Base-by-base conservation (phyloP, 2,329 filamentous ascomycete species). In the Fusarium veterinarium region DNA sequence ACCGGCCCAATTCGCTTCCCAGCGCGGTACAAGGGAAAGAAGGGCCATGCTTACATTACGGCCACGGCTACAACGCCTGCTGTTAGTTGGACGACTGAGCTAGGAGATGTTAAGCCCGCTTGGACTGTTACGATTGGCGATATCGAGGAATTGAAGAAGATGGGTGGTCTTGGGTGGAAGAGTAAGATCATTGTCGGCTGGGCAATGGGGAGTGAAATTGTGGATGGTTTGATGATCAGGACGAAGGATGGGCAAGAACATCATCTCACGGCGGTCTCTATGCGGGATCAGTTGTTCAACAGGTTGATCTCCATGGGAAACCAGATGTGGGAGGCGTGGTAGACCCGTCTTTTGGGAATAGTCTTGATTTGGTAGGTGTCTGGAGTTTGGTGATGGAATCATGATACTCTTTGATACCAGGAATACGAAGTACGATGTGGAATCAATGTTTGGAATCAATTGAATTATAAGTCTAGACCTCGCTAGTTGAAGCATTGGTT, bases 281-380 rank as follows among this genome's bases (percentile, higher is more conserved):
- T 92, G 77, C 82, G 94, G 42, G 93, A 96, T 75, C 92, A 95
- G 82, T 79, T 97, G 45, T 96, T 96, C 78, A 96, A 96, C 82
- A 89, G 93, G 20, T 79, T 95, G 61, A 83, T 95, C 64, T 89
- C 92, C 5, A 93, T 95, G 82, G 93, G 93, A 2, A 87, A 87
- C 19, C 93, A 96, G 86, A 94, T 94, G 85, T 96, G 93, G 94
- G 92, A 94, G 84, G 87, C 88, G 61, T 93, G 90, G 90, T 95
- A 59, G 31, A 16, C 12, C 2, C 3, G 23, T 17, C 33, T 3
- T 38, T 53, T 52, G 49, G 23, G 23, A 30, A 16, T n/a, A 28
- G 33, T 38, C 10, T 40, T n/a, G 49, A 49, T 33, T 23, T 33
- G 49, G 30, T 38, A 41, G 44, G 44, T 49, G 38, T 37, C 33